Conservation (phyloP, 176 grass and related monocot species). For the Ampelocalamus luodianensis region DNA sequence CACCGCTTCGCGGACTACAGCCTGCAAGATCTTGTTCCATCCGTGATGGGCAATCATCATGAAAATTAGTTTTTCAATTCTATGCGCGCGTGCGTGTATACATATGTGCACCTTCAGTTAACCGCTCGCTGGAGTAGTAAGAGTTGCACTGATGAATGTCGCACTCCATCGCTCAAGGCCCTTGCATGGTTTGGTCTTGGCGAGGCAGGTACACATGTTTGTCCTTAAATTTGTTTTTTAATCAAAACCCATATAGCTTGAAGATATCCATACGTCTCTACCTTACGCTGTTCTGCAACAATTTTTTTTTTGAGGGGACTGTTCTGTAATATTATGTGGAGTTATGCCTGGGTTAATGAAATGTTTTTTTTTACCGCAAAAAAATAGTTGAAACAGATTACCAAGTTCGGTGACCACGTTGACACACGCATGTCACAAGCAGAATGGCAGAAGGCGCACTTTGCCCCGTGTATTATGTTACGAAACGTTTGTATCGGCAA, state of each 20-base stretch:
- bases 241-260: background rate
- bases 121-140: background rate
- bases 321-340: background rate
- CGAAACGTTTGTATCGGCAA: no score
- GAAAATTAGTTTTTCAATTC: background rate
- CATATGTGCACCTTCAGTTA: background rate
- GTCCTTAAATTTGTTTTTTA: background rate
- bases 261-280: background rate
- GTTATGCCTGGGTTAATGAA: background rate
- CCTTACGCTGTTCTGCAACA: background rate
- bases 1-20: constrained; percentile 35
- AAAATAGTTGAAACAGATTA: no score
- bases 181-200: background rate
- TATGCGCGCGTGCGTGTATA: background rate
- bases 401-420: no score
- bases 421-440: no score
- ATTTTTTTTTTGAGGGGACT: no score
- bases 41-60: background rate
- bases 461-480: no score
- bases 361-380: no score
- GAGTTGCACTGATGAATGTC: background rate
- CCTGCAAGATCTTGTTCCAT: constrained; percentile 51
- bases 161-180: background rate
- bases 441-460: no score
- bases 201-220: background rate